Conservation (phyloP, 176 grass and related monocot genomes). For the Cocos nucifera region DNA sequence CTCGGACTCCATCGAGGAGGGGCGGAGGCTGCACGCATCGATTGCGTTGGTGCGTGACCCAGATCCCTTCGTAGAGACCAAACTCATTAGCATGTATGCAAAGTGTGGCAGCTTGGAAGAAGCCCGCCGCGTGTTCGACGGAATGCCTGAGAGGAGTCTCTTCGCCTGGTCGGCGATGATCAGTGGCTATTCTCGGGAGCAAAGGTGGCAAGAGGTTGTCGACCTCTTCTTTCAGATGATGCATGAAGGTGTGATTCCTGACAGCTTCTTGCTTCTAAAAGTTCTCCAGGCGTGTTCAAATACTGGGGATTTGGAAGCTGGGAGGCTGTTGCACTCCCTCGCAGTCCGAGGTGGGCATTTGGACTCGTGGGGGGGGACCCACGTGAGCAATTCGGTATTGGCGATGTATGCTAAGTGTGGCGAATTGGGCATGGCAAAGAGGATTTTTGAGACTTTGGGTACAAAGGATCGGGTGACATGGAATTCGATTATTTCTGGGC, state of each 20-base stretch:
- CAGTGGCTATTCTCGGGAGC: constrained; percentile 30
- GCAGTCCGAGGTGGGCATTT: constrained; percentile 35
- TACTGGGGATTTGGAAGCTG: constrained; percentile 21
- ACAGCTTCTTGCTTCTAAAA: constrained; percentile 51
- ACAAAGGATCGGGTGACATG: constrained; percentile 42
- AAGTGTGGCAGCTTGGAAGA: constrained; percentile 31
- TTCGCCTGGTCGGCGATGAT: constrained; percentile 70
- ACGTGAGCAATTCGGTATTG: constrained; percentile 45
- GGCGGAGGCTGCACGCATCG: constrained; percentile 30
- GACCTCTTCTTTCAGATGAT: constrained; percentile 33
- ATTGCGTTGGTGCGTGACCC: neutral
- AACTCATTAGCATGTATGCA: constrained; percentile 40
- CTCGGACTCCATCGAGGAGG: constrained; percentile 22
- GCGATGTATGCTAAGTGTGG: constrained; percentile 57
- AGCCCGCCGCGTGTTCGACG: constrained; percentile 42
- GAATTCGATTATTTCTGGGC: constrained; percentile 57
- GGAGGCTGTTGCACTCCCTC: constrained; percentile 41
- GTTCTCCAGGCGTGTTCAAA: constrained; percentile 42
- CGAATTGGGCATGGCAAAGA: constrained; percentile 22
- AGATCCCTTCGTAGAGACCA: constrained; percentile 39
- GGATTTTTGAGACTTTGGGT: constrained; percentile 42
- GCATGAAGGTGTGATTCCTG: constrained; percentile 25
- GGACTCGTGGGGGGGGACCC: constrained; percentile 18
- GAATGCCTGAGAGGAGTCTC: constrained; percentile 44
- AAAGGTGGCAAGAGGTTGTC: constrained; percentile 33